Evolutionary conservation across 805 yeast genomes (phyloP).

Genomic region (Nakazawaea laoshanensis): DNA sequence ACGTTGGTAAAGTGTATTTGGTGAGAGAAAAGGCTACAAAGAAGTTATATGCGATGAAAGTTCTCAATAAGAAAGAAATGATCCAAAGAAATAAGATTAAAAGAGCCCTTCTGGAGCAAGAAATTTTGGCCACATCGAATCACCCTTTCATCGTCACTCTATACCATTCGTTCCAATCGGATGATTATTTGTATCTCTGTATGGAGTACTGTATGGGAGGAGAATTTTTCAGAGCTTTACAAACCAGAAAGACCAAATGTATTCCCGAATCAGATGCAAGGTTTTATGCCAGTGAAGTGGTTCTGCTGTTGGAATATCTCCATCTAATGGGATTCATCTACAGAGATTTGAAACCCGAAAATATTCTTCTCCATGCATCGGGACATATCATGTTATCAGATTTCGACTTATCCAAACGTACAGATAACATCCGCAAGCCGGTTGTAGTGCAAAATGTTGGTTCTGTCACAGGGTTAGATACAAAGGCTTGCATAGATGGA

Average conservation of each 20-base stretch:
- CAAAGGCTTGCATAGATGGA: conserved; percentile 92
- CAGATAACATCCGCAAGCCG: conserved; percentile 71
- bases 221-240: conserved; percentile 92
- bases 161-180: conserved; percentile 94
- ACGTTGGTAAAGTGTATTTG: conserved; percentile 92
- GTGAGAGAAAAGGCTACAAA: conserved; percentile 76
- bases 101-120: conserved; percentile 93
- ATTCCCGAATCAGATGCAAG: conserved; percentile 82
- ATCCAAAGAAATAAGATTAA: conserved; percentile 90
- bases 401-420: conserved; percentile 89
- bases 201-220: conserved; percentile 99
- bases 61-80: conserved; percentile 86
- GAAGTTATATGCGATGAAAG: conserved; percentile 86
- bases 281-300: conserved; percentile 94
- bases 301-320: conserved; percentile 91
- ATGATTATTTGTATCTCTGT: conserved; percentile 83
- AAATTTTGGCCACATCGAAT: conserved; percentile 86
- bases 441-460: conserved; percentile 38
- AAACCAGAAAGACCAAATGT: conserved; percentile 81
- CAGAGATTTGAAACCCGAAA: conserved; percentile 95
- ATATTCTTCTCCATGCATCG: conserved; percentile 86
- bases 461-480: conserved; percentile 64
- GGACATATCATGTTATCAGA: conserved; percentile 98
- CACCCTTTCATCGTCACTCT: conserved; percentile 96
- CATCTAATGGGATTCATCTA: conserved; percentile 97